These are phyloP conservation scores for Globisporangium cederbergense DNA, from an alignment of 352 stramenopile species.

Conservation along the genomic window DNA sequence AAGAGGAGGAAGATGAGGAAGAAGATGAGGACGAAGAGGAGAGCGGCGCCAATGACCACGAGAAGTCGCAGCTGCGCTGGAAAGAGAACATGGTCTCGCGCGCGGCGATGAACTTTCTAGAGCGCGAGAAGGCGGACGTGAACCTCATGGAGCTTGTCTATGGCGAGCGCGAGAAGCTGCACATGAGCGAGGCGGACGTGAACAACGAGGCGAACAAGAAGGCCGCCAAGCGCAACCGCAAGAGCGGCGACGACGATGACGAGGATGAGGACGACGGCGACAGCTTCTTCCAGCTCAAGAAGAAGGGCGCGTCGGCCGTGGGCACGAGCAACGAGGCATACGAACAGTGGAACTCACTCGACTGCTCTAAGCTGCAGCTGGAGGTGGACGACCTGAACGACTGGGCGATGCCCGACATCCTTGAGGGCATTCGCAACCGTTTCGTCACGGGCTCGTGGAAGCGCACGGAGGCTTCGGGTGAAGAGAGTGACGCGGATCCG, in stretches of 20 bases:
- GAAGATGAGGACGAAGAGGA: constrained; percentile 39
- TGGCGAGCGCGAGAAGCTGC: constrained; percentile 74
- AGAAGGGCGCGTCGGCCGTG: constrained; percentile 32
- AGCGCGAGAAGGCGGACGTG: constrained; percentile 73
- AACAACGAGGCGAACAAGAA: constrained; percentile 40
- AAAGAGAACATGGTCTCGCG: constrained; percentile 86
- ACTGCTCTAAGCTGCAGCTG: constrained; percentile 81
- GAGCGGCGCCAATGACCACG: constrained; percentile 30
- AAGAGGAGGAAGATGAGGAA: constrained; percentile 29
- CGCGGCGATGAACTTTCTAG: constrained; percentile 81
- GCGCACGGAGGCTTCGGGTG: constrained; percentile 39
- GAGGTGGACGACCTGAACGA: constrained; percentile 66
- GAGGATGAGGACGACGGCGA: constrained; percentile 59
- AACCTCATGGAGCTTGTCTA: constrained; percentile 93
- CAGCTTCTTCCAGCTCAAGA: constrained; percentile 77
- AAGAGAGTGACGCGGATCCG: constrained; percentile 41
- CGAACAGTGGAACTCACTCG: constrained; percentile 68
- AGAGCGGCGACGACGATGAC: constrained; percentile 17
- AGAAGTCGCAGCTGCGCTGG: constrained; percentile 76
- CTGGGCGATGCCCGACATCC: constrained; percentile 66
- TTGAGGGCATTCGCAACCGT: constrained; percentile 86
- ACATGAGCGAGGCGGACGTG: constrained; percentile 75
- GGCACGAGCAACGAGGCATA: constrained; percentile 40
- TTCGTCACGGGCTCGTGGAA: constrained; percentile 98
- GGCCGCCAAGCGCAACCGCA: constrained; percentile 16